Evolutionary conservation across 345 rosid genomes (phyloP).

Genomic region (Hibiscus trionum): DNA sequence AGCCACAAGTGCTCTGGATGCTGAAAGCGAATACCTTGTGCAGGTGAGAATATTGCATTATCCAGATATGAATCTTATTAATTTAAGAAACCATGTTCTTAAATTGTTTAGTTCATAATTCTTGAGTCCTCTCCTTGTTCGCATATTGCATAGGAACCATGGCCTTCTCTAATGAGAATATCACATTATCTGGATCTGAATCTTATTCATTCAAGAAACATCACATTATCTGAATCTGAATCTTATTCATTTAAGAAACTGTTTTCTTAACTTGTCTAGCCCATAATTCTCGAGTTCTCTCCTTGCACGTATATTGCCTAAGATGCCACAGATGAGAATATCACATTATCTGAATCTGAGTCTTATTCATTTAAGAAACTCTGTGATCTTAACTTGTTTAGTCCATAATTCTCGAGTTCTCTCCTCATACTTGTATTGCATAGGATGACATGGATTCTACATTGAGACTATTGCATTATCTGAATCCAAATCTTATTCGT

Average conservation of each 20-base stretch:
- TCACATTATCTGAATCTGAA: not conserved
- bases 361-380: too few species aligned
- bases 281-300: too few species aligned
- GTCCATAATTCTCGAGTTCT: too few species aligned
- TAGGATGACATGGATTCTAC: too few species aligned
- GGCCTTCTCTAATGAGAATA: not conserved
- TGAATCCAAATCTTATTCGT: too few species aligned
- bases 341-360: too few species aligned
- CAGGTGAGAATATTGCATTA: slow-evolving; percentile 37
- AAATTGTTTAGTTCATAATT: not conserved
- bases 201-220: not conserved
- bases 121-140: not conserved
- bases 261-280: too few species aligned
- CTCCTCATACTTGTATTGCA: too few species aligned
- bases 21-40: slow-evolving; percentile 91
- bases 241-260: not conserved
- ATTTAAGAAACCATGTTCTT: not conserved
- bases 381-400: too few species aligned
- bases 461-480: too few species aligned
- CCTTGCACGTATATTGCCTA: too few species aligned
- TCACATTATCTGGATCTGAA: not conserved
- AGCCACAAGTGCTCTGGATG: slow-evolving; percentile 97
- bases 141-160: not conserved
- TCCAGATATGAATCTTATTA: not conserved
- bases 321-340: too few species aligned